Evolutionary conservation across 2,329 filamentous ascomycete genomes (phyloP).

Genomic region (Phialocephala sp.): DNA sequence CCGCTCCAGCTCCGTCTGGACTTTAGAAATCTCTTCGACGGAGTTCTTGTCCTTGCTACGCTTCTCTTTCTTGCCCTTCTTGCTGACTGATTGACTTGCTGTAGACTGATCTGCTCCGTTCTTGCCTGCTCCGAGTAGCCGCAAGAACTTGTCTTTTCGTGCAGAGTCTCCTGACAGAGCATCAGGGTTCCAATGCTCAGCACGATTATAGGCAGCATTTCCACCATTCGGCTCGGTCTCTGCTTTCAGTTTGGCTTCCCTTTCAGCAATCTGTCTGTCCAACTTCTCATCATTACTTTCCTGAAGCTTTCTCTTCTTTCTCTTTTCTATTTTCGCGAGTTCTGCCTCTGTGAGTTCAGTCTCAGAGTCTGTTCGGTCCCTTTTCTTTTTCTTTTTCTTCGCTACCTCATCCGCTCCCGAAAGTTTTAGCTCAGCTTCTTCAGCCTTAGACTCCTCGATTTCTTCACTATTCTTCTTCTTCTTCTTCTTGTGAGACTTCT

Average conservation of each 20-base stretch:
- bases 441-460: constrained; percentile 18
- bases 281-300: constrained; percentile 22
- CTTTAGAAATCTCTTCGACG: constrained; percentile 34
- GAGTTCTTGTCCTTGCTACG: constrained; percentile 22
- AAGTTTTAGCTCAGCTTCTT: constrained; percentile 8
- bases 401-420: constrained; percentile 12
- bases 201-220: not conserved
- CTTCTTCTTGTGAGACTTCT: constrained; percentile 8
- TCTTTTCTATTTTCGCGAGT: constrained; percentile 13
- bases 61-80: constrained; percentile 21
- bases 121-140: constrained; percentile 44
- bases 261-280: constrained; percentile 16
- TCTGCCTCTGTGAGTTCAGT: not conserved
- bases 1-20: constrained; percentile 44
- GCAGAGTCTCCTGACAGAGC: constrained; percentile 41
- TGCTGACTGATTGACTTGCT: constrained; percentile 12
- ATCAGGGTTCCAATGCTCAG: constrained; percentile 41
- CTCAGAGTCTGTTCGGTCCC: constrained; percentile 16
- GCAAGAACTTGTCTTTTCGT: constrained; percentile 44
- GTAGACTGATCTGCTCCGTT: not conserved
- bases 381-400: constrained; percentile 22
- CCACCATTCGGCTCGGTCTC: not conserved
- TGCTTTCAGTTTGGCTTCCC: constrained; percentile 15
- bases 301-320: constrained; percentile 9
- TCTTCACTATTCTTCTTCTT: not conserved